Evolutionary conservation across 2,329 filamentous ascomycete species (phyloP).

Genomic region (Davidsoniella virescens): DNA sequence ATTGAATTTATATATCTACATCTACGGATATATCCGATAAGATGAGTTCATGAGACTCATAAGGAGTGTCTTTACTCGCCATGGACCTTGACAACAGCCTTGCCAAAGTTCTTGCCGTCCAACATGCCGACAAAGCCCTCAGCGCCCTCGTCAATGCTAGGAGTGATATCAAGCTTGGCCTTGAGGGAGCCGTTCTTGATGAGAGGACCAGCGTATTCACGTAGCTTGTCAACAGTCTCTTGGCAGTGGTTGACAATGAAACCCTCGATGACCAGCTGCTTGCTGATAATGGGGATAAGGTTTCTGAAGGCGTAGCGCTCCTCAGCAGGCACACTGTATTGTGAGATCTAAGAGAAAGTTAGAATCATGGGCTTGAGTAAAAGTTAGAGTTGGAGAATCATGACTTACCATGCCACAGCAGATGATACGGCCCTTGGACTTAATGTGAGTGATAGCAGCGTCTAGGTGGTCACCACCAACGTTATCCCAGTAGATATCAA

Average conservation of each 20-base stretch:
- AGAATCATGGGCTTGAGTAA: not conserved
- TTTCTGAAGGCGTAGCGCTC: conserved; percentile 53
- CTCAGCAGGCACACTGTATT: conserved; percentile 47
- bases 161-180: conserved; percentile 48
- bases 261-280: conserved; percentile 54
- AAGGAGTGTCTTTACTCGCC: conserved; percentile 4
- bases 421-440: conserved; percentile 48
- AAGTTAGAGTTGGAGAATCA: not conserved
- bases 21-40: not conserved
- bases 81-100: conserved; percentile 56
- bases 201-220: conserved; percentile 39
- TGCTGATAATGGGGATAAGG: conserved; percentile 45
- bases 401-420: conserved; percentile 41
- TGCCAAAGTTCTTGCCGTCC: conserved; percentile 68
- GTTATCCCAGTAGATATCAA: conserved; percentile 51
- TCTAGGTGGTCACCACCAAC: conserved; percentile 37
- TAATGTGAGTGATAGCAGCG: conserved; percentile 31
- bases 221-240: conserved; percentile 61
- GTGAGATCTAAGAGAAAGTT: conserved; percentile 34
- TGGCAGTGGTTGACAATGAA: conserved; percentile 59
- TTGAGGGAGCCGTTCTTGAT: conserved; percentile 60
- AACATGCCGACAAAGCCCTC: conserved; percentile 63
- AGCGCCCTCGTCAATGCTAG: conserved; percentile 64
- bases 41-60: too few species aligned
- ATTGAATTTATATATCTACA: too few species aligned